These are phyloP conservation scores for Nicotiana knightiana DNA, from an alignment of 257 asterid genomes.

Conservation along the genomic window DNA sequence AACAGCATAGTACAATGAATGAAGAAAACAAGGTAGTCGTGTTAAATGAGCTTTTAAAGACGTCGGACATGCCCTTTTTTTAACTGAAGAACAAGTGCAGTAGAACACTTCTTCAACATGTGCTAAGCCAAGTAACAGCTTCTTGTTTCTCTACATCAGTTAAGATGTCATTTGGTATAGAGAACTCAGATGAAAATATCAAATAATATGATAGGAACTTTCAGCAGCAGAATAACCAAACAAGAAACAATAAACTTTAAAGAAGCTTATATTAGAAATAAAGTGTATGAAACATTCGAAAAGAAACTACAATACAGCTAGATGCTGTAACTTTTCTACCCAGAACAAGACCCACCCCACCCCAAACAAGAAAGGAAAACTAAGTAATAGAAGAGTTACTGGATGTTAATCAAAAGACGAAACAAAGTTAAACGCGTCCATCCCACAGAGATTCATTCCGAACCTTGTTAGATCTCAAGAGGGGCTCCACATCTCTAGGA, in stretches of 20 bases:
- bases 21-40: neutral
- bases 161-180: too few relatives aligned
- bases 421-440: neutral
- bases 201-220: neutral
- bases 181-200: neutral
- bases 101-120: neutral
- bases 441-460: conserved; percentile 11
- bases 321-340: neutral
- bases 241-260: neutral
- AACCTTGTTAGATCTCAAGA: conserved; percentile 4
- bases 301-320: neutral
- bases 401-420: neutral
- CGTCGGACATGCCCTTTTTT: neutral
- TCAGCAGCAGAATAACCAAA: neutral
- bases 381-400: neutral
- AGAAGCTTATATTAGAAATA: neutral
- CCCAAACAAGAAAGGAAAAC: neutral
- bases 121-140: too few relatives aligned
- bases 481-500: conserved; percentile 11
- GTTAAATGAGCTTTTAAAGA: neutral
- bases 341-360: neutral
- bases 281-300: neutral
- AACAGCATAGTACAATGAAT: neutral
- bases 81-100: neutral
- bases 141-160: too few relatives aligned